Conservation (phyloP, 169 alveolate species). For the Plasmodium falciparum region DNA sequence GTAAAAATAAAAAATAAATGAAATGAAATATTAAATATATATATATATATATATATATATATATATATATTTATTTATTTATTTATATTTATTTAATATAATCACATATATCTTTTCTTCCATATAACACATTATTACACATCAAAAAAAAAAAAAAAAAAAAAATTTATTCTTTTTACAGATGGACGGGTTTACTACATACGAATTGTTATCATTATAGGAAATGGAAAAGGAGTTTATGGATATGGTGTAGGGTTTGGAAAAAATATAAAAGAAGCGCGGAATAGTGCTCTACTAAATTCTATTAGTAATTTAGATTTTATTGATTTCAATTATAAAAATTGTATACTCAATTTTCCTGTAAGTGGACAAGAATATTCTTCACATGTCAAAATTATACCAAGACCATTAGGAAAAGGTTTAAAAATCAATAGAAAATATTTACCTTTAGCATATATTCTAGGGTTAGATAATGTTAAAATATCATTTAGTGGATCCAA, state of each 20-base stretch:
- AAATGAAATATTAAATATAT: background rate
- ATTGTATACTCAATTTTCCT: conserved; percentile 83
- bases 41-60: background rate
- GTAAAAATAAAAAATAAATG: conserved; percentile 1
- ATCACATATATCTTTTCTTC: background rate
- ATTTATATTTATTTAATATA: background rate
- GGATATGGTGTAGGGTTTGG: conserved; percentile 88
- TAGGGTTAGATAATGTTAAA: conserved; percentile 84
- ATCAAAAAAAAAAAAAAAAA: no score
- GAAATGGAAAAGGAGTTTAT: conserved; percentile 86
- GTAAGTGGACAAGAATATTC: conserved; percentile 86
- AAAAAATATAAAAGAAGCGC: conserved; percentile 83
- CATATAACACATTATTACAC: no score
- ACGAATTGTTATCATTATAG: conserved; percentile 84
- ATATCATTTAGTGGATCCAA: conserved; percentile 82
- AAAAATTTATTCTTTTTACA: conserved; percentile 6
- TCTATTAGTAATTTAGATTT: conserved; percentile 85
- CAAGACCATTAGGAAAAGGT: conserved; percentile 82
- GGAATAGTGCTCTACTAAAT: conserved; percentile 80
- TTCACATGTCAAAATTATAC: conserved; percentile 78
- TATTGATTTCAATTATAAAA: conserved; percentile 84
- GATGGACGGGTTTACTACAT: conserved; percentile 86
- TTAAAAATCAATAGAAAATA: conserved; percentile 79
- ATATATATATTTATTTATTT: background rate
- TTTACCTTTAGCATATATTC: conserved; percentile 83